Evolutionary conservation across 2,329 filamentous ascomycete genomes (phyloP), one percentile per base, ranked within the genome.

Genomic region (Zasmidium cellare): DNA sequence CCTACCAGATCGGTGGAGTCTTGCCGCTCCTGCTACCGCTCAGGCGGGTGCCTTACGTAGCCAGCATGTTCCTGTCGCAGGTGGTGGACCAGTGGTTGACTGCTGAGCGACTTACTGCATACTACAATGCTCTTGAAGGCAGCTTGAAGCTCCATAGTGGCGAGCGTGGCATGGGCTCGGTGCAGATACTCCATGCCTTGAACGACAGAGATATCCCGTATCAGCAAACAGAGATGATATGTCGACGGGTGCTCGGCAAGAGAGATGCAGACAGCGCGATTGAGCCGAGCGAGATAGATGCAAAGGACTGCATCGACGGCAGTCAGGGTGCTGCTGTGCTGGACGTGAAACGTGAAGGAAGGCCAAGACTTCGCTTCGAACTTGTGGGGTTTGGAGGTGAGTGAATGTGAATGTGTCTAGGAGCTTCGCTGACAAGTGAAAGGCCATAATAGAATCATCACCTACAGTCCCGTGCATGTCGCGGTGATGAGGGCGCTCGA

Each of bases 51-150:
- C 89, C 90, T 0, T 79, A 80, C 12, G 70, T 92, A 16, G 77
- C 89, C 49, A 77, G 79, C 3, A 82, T 83, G 67, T 77, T 96
- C 6, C 78, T 86, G 18, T 72, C 76, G 9, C 82, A 83, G 53
- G 82, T 96, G 12, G 78, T 88, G n/a, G 93, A 97, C 68, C 86
- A 82, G 59, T 99, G 94, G 94, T 80, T 85, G 49, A 91, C 90
- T 0, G 83, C 83, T 0, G 78, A 82, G 24, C 83, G 92, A 3
- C 77, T 97, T 9, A 77, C 78, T 53, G 84, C 80, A 47, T 93
- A 48, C 77, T 96, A 49, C 76, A 77, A 59, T 82, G 79, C 56
- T 75, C 85, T 64, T 81, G 35, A 56, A 9, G 31, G 46, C 75
- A 72, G 44, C 72, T 75, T 60, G 18, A 28, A 31, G 2, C 35